Conservation (phyloP, 2,329 filamentous ascomycete species). For the Elsinoe batatas region DNA sequence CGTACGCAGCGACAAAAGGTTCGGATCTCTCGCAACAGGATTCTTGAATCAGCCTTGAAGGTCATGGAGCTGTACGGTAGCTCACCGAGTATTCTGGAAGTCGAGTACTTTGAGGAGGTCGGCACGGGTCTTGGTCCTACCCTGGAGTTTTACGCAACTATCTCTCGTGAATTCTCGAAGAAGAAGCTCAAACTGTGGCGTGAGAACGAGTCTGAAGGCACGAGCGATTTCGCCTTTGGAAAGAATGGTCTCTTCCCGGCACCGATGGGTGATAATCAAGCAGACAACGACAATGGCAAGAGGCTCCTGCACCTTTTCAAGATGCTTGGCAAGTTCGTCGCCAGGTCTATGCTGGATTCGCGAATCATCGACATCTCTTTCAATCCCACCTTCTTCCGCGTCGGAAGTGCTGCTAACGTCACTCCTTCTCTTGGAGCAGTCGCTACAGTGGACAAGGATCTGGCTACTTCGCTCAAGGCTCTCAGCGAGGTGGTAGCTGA, state of each 20-base stretch:
- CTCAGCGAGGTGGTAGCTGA: conserved; percentile 78
- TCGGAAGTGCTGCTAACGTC: conserved; percentile 58
- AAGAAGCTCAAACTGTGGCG: conserved; percentile 97
- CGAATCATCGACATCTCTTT: conserved; percentile 96
- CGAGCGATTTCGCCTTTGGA: conserved; percentile 74
- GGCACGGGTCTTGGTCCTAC: conserved; percentile 93
- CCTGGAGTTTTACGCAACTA: conserved; percentile 93
- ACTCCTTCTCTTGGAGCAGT: conserved; percentile 81
- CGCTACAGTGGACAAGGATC: conserved; percentile 74
- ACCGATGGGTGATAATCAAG: conserved; percentile 73
- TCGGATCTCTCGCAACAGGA: conserved; percentile 88
- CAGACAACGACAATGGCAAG: conserved; percentile 66
- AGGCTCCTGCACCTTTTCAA: conserved; percentile 82
- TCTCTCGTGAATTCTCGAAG: conserved; percentile 94
- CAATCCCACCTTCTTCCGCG: conserved; percentile 95
- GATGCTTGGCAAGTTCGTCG: conserved; percentile 92
- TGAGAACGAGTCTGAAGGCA: conserved; percentile 65
- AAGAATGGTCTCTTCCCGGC: conserved; percentile 81
- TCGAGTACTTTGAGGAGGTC: conserved; percentile 98
- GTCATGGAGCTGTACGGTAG: conserved; percentile 98
- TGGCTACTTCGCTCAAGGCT: conserved; percentile 75
- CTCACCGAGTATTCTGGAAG: conserved; percentile 91
- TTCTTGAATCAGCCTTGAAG: conserved; percentile 91
- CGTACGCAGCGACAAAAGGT: conserved; percentile 93
- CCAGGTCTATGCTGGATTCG: conserved; percentile 95